Evolutionary conservation across 2,329 filamentous ascomycete species (phyloP), one percentile per base, ranked within the genome.

Genomic region (Verticillium albo-atrum): DNA sequence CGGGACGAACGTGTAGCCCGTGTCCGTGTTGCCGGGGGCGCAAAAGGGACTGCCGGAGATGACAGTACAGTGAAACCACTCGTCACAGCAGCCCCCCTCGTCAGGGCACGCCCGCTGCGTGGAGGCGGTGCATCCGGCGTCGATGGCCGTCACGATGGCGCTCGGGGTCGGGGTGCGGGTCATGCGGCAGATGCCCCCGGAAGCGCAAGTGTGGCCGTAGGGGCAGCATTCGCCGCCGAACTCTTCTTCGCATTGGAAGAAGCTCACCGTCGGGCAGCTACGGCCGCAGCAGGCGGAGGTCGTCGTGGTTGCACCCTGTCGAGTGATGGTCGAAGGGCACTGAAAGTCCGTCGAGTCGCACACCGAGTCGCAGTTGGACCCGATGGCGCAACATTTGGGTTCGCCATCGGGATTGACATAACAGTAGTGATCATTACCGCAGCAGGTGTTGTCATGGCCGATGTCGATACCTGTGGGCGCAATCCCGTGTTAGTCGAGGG

Each of bases 211-310:
- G 20, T 68, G 70, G 47, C 75, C 78, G 63, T 76, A 81, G 9
- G 65, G 57, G 64, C 83, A 86, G 70, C 83, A 86, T 55, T 75
- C 74, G 20, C 77, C 77, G 59, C 82, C 80, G 28, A 79, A 73
- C 2, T 59, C 65, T 9, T 60, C 34, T 20, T 79, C 70, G 64
- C 82, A 85, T 26, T 72, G 72, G 64, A 78, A 84, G 54, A 72
- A 67, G 63, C 74, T 76, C 26, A 75, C 74, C 52, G 61, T 65
- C 12, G 74, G 74, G 56, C 80, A 82, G 1, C 63, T 61, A 1
- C 79, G 75, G 32, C 67, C 62, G 64, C 77, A 77, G 64, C 79
- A 80, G 23, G 73, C 72, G 4, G 62, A 55, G 28, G 63, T 62
- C 15, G 65, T 64, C 15, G 68, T 64, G 9, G 68, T 64, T 7